Evolutionary conservation across 2,329 filamentous ascomycete species (phyloP), one percentile per base, ranked within the genome.

Genomic region (Aspergillus persii): DNA sequence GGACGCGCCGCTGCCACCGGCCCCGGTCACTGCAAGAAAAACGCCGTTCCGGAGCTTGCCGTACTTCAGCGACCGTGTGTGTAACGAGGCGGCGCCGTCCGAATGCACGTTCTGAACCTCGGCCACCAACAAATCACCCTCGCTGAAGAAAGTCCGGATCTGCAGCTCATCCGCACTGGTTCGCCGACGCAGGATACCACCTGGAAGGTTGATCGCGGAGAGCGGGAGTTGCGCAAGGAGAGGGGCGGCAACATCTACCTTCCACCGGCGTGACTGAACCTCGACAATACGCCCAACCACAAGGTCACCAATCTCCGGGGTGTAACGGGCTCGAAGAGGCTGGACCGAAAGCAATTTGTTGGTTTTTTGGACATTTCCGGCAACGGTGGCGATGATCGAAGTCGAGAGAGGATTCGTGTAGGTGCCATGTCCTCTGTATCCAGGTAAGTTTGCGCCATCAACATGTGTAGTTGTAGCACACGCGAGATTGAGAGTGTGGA

Each of bases 91-190:
- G 1, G 86, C 89, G 59, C 93, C 94, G 76, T 98, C 94, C 59
- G 87, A 84, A 74, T 92, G 91, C 56, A 99, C 81, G 67, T 86
- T 86, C 82, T 99, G 95, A 56, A 99, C 95, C 79, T 99, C 95
- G 1, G 95, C 95, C 18, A 98, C 91, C 15, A 99, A 80, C 54
- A 99, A 79, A 74, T 99, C 95, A 11, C 95, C 95, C 77, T 99
- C 95, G 56, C 89, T 88, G 79, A 99, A 98, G 77, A 97, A 99
- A n/a, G 88, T 91, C 53, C 95, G 87, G 76, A 99, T 98, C 77
- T 98, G 95, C 69, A 99, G 83, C 80, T 98, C 95, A 76, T 99
- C 95, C 15, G 95, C 96, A 70, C 94, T 93, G 30, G 95, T 99
- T 65, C 95, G 84, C 72, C 94, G 90, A 59, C 95, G 86, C 69